Evolutionary conservation across 805 yeast genomes (phyloP).

Genomic region (Yarrowia sp.): DNA sequence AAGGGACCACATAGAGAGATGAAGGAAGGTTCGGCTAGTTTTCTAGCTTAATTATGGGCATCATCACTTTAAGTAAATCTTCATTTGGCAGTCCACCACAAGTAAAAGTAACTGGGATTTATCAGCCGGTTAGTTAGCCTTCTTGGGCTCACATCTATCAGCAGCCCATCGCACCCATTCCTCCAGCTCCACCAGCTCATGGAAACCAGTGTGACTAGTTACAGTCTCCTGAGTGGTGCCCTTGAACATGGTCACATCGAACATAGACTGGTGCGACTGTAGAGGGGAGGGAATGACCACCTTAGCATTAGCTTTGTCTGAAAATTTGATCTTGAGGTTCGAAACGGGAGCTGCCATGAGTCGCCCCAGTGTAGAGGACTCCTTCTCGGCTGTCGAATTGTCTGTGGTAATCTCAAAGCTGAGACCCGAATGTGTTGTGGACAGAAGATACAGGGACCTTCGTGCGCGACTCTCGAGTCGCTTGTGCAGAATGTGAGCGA

Average conservation of each 20-base stretch:
- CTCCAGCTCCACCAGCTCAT: conserved; percentile 39
- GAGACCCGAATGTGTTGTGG: conserved; percentile 28
- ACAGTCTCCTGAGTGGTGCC: conserved; percentile 23
- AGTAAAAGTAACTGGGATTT: background rate
- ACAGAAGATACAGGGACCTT: conserved; percentile 30
- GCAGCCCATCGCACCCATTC: conserved; percentile 38
- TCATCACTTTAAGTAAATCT: too few relatives aligned
- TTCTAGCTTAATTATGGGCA: too few relatives aligned
- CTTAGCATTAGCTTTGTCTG: conserved; percentile 25
- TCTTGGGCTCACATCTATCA: conserved; percentile 12
- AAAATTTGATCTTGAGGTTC: conserved; percentile 22
- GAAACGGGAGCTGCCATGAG: conserved; percentile 32
- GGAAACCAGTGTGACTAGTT: conserved; percentile 32
- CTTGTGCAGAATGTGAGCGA: conserved; percentile 36
- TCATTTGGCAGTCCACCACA: too few relatives aligned
- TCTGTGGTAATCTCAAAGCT: conserved; percentile 27
- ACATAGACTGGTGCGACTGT: conserved; percentile 32
- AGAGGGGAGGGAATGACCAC: conserved; percentile 32
- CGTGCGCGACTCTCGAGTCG: conserved; percentile 31
- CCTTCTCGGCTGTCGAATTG: background rate
- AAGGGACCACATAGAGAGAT: too few relatives aligned
- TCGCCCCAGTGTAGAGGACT: conserved; percentile 29
- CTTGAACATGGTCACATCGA: conserved; percentile 28
- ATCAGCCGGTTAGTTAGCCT: background rate
- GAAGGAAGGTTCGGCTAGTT: too few relatives aligned